Evolutionary conservation across 495 filamentous ascomycete species (phyloP).

Genomic region (Penicillium maclennaniae): DNA sequence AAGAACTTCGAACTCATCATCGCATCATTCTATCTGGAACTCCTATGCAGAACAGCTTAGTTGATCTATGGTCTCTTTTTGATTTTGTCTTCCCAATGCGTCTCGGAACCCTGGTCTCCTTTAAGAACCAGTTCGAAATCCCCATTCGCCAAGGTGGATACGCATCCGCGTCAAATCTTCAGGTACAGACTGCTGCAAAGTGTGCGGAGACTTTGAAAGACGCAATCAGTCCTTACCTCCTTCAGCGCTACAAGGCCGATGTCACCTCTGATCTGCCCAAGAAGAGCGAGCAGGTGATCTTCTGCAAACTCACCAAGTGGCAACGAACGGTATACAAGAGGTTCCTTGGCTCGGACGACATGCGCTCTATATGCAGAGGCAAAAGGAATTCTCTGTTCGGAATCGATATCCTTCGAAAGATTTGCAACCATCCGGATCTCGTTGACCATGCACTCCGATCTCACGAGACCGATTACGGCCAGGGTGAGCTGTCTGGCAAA

Average conservation of each 20-base stretch:
- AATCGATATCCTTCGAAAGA: constrained; percentile 88
- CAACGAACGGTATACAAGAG: constrained; percentile 73
- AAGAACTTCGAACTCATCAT: constrained; percentile 82
- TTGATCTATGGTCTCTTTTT: constrained; percentile 95
- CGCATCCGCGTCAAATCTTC: constrained; percentile 85
- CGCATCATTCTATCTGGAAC: constrained; percentile 92
- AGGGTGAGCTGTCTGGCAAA: constrained; percentile 74
- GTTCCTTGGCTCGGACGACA: constrained; percentile 80
- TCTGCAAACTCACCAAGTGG: constrained; percentile 79
- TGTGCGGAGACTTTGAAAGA: constrained; percentile 89
- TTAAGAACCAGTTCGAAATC: constrained; percentile 84
- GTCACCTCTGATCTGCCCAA: constrained; percentile 89
- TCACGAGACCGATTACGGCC: constrained; percentile 66
- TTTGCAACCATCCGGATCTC: constrained; percentile 95
- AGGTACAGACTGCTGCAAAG: constrained; percentile 85
- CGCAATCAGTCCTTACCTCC: constrained; percentile 82
- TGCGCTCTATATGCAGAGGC: constrained; percentile 69
- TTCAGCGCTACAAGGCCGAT: constrained; percentile 92
- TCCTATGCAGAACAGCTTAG: constrained; percentile 94
- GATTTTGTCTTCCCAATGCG: constrained; percentile 97
- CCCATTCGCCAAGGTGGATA: constrained; percentile 91
- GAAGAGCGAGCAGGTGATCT: constrained; percentile 92
- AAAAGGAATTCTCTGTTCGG: constrained; percentile 78
- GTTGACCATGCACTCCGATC: constrained; percentile 59
- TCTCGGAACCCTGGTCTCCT: constrained; percentile 83